These are phyloP conservation scores for Pseudocohnilembus persalinus DNA, from an alignment of 169 alveolate genomes.

Conservation along the genomic window DNA sequence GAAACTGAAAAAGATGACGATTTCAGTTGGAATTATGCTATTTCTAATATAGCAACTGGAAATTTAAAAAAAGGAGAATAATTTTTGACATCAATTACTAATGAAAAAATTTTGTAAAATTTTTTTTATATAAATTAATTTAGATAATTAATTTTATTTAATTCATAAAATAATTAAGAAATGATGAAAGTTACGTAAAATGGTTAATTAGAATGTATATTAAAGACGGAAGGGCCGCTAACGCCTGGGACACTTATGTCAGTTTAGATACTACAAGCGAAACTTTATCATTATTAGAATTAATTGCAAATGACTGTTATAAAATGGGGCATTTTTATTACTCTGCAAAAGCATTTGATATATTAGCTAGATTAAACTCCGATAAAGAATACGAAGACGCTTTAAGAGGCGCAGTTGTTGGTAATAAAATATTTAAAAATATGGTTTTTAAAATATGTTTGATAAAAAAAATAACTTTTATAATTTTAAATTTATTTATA, in stretches of 20 bases:
- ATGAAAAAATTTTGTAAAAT: slow-evolving; percentile 42
- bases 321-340: slow-evolving; percentile 90
- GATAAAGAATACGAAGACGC: slow-evolving; percentile 59
- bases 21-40: slow-evolving; percentile 90
- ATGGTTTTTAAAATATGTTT: background rate
- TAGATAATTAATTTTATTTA: too few species aligned
- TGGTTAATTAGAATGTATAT: slow-evolving; percentile 84
- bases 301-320: slow-evolving; percentile 91
- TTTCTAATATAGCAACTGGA: slow-evolving; percentile 88
- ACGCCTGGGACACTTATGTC: slow-evolving; percentile 87
- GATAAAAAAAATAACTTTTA: background rate
- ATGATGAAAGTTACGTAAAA: slow-evolving; percentile 58
- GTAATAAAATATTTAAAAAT: background rate
- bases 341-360: slow-evolving; percentile 89
- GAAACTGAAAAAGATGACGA: slow-evolving; percentile 90
- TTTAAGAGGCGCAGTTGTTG: slow-evolving; percentile 43
- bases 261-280: slow-evolving; percentile 87
- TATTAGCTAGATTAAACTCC: slow-evolving; percentile 87
- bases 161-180: slow-evolving; percentile 9
- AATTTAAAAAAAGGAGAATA: slow-evolving; percentile 86
- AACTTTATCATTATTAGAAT: slow-evolving; percentile 72
- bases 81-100: slow-evolving; percentile 61
- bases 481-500: background rate
- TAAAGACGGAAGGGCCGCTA: slow-evolving; percentile 78
- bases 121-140: too few species aligned